These are phyloP conservation scores for Euclidium syriacum DNA, from an alignment of 345 rosid genomes.

Conservation along the genomic window DNA sequence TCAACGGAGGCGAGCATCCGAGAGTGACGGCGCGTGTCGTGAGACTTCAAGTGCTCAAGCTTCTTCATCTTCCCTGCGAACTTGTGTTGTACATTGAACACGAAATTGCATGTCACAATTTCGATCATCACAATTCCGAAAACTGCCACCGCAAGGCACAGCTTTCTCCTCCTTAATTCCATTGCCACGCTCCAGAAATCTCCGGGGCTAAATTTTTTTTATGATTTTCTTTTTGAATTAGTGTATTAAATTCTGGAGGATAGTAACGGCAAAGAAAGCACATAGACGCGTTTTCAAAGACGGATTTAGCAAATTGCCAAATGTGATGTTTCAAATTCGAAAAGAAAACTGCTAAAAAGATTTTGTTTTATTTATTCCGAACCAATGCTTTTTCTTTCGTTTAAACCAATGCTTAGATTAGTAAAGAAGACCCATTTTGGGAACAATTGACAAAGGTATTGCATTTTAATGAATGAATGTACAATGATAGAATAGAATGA, in stretches of 20 bases:
- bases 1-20: constrained; percentile 59
- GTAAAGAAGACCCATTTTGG: neutral
- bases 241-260: neutral
- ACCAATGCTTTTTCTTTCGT: neutral
- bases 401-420: neutral
- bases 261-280: neutral
- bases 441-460: too few species aligned
- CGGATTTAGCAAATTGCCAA: constrained; percentile 21
- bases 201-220: too few species aligned
- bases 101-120: constrained; percentile 36
- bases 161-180: constrained; percentile 36
- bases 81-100: constrained; percentile 60
- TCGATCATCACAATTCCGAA: constrained; percentile 24
- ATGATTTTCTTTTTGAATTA: too few species aligned
- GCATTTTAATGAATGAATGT: too few species aligned
- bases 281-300: constrained; percentile 20
- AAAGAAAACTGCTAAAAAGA: neutral
- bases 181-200: constrained; percentile 10
- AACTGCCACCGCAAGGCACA: constrained; percentile 21
- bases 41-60: constrained; percentile 47
- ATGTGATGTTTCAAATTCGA: neutral
- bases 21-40: constrained; percentile 67
- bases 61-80: constrained; percentile 44
- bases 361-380: neutral
- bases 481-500: too few species aligned